Conservation (phyloP, 768 basidiomycete species). For the Phylloporus sp. region DNA sequence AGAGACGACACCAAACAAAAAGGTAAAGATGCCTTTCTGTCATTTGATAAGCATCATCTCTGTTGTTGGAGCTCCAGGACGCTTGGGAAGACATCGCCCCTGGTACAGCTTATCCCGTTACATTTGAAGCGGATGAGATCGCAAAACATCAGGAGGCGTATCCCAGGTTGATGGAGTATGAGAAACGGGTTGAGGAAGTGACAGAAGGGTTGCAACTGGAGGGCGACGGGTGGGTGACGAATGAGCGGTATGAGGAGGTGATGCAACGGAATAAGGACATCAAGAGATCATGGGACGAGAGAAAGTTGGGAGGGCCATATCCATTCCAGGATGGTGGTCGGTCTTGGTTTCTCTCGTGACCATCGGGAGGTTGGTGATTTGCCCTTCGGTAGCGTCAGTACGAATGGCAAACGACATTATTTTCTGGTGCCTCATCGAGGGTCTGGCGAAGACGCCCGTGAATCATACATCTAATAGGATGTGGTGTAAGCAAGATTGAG, state of each 20-base stretch:
- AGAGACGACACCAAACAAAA: slow-evolving; percentile 48
- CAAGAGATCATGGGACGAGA: not conserved
- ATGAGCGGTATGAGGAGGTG: not conserved
- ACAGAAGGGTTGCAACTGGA: not conserved
- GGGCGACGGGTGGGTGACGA: slow-evolving; percentile 1
- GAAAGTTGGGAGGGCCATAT: not conserved
- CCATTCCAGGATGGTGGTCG: not conserved
- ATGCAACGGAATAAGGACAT: not conserved
- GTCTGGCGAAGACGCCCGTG: too few relatives aligned
- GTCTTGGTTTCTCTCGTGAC: not conserved
- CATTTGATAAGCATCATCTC: not conserved
- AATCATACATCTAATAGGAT: too few relatives aligned
- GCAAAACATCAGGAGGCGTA: not conserved
- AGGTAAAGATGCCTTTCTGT: slow-evolving; percentile 60
- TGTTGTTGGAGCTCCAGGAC: not conserved
- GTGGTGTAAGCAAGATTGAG: too few relatives aligned
- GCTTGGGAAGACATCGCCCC: not conserved
- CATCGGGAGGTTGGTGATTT: not conserved
- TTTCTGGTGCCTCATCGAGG: too few relatives aligned
- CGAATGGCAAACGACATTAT: too few relatives aligned
- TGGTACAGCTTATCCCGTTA: not conserved
- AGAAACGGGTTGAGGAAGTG: not conserved
- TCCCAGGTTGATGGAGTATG: not conserved
- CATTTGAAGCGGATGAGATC: not conserved
- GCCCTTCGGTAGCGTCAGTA: too few relatives aligned